phyloP scores from a whole-genome alignment of 768 basidiomycete species.

The Rhodotorula taiwanensis region DNA sequence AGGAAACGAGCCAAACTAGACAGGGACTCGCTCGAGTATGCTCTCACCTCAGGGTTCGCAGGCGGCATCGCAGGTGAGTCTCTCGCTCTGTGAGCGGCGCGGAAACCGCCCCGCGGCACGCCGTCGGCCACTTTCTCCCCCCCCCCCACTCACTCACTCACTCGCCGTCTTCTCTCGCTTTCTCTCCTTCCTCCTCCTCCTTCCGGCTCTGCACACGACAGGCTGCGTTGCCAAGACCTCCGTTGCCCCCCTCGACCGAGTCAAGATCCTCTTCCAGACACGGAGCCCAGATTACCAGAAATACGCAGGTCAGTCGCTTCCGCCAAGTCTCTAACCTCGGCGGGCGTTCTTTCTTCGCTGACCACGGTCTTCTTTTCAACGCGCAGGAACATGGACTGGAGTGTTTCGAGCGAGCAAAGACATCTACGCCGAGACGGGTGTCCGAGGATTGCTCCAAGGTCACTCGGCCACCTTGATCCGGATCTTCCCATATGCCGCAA shows the following conservation, averaged over 20 bases:
- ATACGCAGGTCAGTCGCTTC: conserved; percentile 64
- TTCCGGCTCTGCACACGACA: not conserved
- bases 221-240: conserved; percentile 42
- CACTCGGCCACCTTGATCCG: conserved; percentile 90
- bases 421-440: conserved; percentile 56
- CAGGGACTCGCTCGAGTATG: conserved; percentile 49
- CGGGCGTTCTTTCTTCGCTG: not conserved
- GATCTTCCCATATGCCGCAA: conserved; percentile 92
- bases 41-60: conserved; percentile 76
- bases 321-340: not conserved
- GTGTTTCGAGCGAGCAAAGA: conserved; percentile 64
- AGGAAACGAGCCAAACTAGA: conserved; percentile 1
- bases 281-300: conserved; percentile 90
- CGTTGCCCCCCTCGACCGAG: conserved; percentile 85
- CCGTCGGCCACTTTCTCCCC: too few relatives aligned
- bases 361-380: not conserved
- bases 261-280: conserved; percentile 97
- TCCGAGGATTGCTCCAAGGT: conserved; percentile 82
- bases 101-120: too few relatives aligned
- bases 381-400: conserved; percentile 75
- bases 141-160: too few relatives aligned
- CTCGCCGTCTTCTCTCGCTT: not conserved
- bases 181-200: conserved; percentile 7
- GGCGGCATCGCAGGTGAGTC: conserved; percentile 85
- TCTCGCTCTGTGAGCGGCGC: not conserved